Base-by-base conservation (phyloP, 1,139 yeast genomes). In the Scheffersomyces insectosa region DNA sequence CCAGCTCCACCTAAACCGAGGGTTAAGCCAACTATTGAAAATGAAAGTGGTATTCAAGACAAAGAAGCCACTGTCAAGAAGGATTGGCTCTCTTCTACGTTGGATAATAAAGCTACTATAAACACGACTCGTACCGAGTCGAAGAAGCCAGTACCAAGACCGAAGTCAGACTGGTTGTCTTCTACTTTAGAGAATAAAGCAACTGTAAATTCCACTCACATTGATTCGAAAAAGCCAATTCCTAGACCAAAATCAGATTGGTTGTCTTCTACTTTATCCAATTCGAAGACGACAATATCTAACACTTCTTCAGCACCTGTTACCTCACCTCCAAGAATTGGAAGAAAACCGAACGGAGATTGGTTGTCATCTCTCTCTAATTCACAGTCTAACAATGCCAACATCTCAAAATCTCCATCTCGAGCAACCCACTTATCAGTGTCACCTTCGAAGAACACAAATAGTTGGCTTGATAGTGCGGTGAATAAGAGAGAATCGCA, bases 401-500 rank as follows among this genome's bases (percentile, higher is more conserved):
- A 1, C 25, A 4, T 5, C 25, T 20, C 44, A 2, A 33, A 43
- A 36, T 42, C 42, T 27, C 54, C 42, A 12, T 48, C 46, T 11
- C 42, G 45, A 14, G 39, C 41, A 11, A 44, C 45, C 3, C 25
- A 20, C 7, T 20, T 20, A 6, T 20, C 25, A 6, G 25, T 33
- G 7, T 39, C 47, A 9, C 40, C 47, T 4, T 50, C 44, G 8
- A 51, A 49, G 40, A 51, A 51, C 34, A 57, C 54, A 6, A 53
- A 50, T 16, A 50, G 54, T 15, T 57, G 60, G 61, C 46, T 57
- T n/a, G 59, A 56, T 33, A 55, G 60, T 44, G 57, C 59, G 3
- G 40, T 55, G n/a, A 50, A 52, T 35, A 55, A 55, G 47, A 53
- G 53, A 15, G 54, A 51, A 36, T 44, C 54, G 6, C 54, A 51